phyloP scores from a whole-genome alignment of 768 basidiomycete genomes.

The Macrolepiota fuliginosa region DNA sequence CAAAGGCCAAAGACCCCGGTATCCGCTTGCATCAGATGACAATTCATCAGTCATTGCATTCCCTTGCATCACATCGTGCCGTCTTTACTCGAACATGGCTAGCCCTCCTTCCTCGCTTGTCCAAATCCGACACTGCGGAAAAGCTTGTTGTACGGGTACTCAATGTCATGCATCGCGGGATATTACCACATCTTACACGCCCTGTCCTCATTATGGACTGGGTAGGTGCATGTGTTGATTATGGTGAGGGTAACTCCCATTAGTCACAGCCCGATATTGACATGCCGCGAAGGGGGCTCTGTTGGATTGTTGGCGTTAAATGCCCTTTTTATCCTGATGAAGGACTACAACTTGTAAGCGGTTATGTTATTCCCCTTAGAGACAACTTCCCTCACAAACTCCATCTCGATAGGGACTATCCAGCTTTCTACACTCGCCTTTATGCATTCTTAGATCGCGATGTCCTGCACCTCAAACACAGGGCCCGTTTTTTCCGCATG shows the following conservation, averaged over 20 bases:
- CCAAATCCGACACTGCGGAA: constrained; percentile 30
- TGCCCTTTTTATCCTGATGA: constrained; percentile 87
- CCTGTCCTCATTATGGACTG: constrained; percentile 89
- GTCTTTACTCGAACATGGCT: constrained; percentile 86
- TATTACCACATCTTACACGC: constrained; percentile 80
- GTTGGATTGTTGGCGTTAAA: constrained; percentile 89
- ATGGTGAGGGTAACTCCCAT: constrained; percentile 46
- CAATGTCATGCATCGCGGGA: constrained; percentile 78
- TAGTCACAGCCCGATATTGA: background rate
- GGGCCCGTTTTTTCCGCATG: constrained; percentile 93
- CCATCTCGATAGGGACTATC: constrained; percentile 76
- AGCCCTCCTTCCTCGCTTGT: constrained; percentile 60
- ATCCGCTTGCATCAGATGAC: constrained; percentile 64
- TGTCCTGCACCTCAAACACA: constrained; percentile 87
- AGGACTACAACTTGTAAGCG: constrained; percentile 82
- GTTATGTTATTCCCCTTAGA: constrained; percentile 7
- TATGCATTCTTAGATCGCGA: constrained; percentile 88
- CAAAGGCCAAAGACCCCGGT: constrained; percentile 33
- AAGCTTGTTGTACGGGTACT: constrained; percentile 55
- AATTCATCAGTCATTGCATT: constrained; percentile 74
- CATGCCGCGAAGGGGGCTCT: constrained; percentile 57
- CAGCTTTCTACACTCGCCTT: constrained; percentile 89
- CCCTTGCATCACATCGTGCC: constrained; percentile 72
- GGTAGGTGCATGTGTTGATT: constrained; percentile 81
- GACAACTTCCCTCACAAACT: background rate